Evolutionary conservation across 1,284 basidiomycete species (phyloP).

Genomic region (Peniophora sp.): DNA sequence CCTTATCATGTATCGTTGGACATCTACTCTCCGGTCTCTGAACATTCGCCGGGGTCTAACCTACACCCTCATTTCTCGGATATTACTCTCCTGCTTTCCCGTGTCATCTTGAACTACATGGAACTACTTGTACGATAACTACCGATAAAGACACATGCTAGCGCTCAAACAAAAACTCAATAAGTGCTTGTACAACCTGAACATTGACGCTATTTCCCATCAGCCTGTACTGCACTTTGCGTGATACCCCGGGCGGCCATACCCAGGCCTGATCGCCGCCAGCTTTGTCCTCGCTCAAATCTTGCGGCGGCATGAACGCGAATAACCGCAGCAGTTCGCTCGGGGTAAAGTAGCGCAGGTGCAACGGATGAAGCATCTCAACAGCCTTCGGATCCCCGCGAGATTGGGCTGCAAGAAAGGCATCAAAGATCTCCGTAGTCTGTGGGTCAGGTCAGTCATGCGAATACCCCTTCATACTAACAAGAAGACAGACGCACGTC

Average conservation of each 20-base stretch:
- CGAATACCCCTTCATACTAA: conserved; percentile 4
- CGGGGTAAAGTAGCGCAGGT: conserved; percentile 66
- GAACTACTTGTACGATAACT: no score
- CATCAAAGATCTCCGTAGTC: conserved; percentile 56
- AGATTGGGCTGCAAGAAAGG: conserved; percentile 41
- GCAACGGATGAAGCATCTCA: conserved; percentile 45
- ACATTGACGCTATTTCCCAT: conserved; percentile 80
- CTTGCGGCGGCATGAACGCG: conserved; percentile 32
- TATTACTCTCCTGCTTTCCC: no score
- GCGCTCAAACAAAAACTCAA: conserved; percentile 41
- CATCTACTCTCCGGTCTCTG: no score
- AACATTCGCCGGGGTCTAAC: no score
- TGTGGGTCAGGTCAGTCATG: conserved; percentile 18
- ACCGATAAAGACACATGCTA: neutral
- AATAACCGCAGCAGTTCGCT: conserved; percentile 63
- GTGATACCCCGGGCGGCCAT: conserved; percentile 55
- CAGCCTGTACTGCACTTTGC: conserved; percentile 61
- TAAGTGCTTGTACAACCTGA: conserved; percentile 48
- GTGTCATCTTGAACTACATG: no score
- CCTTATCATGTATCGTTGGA: no score
- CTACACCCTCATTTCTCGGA: no score
- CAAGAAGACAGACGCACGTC: conserved; percentile 38
- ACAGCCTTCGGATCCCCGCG: conserved; percentile 34
- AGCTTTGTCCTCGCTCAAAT: neutral
- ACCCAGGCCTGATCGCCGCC: conserved; percentile 26